Evolutionary conservation across 2,329 filamentous ascomycete species (phyloP).

Genomic region (Talaromyces sp.): DNA sequence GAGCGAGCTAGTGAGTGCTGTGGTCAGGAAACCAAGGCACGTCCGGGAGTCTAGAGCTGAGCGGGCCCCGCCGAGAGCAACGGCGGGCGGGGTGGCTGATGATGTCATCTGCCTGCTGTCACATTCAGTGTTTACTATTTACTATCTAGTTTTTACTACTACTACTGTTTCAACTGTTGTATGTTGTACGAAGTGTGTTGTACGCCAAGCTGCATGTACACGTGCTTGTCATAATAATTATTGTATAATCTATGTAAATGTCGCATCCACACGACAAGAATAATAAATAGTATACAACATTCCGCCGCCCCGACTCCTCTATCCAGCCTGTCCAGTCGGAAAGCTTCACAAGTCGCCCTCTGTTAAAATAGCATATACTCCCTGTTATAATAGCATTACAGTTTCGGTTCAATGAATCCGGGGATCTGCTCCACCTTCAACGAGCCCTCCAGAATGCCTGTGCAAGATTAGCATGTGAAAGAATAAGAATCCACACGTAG

Average conservation of each 20-base stretch:
- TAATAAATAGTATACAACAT: neutral
- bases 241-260: neutral
- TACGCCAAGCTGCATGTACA: neutral
- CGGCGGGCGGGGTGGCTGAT: neutral
- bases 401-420: slow-evolving; percentile 48
- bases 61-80: neutral
- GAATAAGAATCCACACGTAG: slow-evolving; percentile 5
- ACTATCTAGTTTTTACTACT: too few relatives aligned
- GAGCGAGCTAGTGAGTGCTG: neutral
- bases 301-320: neutral
- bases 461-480: slow-evolving; percentile 14
- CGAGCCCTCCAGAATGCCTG: slow-evolving; percentile 69
- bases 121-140: too few relatives aligned
- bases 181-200: too few relatives aligned
- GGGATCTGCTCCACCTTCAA: slow-evolving; percentile 77
- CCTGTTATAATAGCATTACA: neutral
- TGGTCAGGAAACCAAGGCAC: neutral
- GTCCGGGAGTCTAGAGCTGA: neutral
- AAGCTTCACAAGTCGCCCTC: neutral
- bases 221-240: neutral
- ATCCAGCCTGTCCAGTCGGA: neutral
- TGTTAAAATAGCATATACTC: neutral
- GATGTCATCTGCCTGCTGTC: neutral
- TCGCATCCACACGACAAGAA: neutral
- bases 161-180: too few relatives aligned